Evolutionary conservation across 2,329 filamentous ascomycete species (phyloP).

Genomic region (Penicillium verrucosum): DNA sequence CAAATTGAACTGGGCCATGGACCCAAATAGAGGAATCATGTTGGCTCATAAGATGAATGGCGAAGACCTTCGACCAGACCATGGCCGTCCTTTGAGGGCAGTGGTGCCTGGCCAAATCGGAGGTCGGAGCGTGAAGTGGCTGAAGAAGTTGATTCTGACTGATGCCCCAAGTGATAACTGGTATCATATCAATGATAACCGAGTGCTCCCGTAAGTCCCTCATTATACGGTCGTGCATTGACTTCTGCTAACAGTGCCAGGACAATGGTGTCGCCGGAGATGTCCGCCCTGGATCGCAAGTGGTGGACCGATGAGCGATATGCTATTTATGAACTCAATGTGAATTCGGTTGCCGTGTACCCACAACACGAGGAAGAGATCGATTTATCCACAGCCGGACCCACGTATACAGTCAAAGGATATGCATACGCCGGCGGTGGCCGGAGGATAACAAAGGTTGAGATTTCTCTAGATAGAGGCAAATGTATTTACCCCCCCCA

Average conservation of each 20-base stretch:
- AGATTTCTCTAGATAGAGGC: slow-evolving; percentile 79
- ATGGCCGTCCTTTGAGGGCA: slow-evolving; percentile 77
- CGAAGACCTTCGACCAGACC: slow-evolving; percentile 73
- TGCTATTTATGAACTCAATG: slow-evolving; percentile 86
- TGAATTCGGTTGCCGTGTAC: slow-evolving; percentile 77
- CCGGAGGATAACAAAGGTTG: slow-evolving; percentile 75
- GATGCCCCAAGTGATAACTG: slow-evolving; percentile 80
- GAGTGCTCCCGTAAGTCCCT: slow-evolving; percentile 65
- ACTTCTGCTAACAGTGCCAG: slow-evolving; percentile 26
- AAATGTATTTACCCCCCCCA: slow-evolving; percentile 45
- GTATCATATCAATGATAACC: slow-evolving; percentile 94
- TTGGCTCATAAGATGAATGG: slow-evolving; percentile 91
- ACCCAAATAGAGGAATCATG: slow-evolving; percentile 78
- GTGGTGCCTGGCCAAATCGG: slow-evolving; percentile 91
- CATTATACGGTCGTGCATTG: background rate
- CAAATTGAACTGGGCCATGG: slow-evolving; percentile 84
- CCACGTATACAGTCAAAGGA: slow-evolving; percentile 65
- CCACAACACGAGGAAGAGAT: slow-evolving; percentile 74
- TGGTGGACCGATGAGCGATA: slow-evolving; percentile 90
- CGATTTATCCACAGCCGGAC: slow-evolving; percentile 45
- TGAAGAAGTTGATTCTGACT: slow-evolving; percentile 76
- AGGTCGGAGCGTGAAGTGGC: slow-evolving; percentile 88
- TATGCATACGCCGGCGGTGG: slow-evolving; percentile 90
- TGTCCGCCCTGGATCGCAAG: slow-evolving; percentile 67
- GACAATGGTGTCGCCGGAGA: slow-evolving; percentile 79